Evolutionary conservation across 2,329 filamentous ascomycete genomes (phyloP).

Genomic region (Botryotinia narcissicola): DNA sequence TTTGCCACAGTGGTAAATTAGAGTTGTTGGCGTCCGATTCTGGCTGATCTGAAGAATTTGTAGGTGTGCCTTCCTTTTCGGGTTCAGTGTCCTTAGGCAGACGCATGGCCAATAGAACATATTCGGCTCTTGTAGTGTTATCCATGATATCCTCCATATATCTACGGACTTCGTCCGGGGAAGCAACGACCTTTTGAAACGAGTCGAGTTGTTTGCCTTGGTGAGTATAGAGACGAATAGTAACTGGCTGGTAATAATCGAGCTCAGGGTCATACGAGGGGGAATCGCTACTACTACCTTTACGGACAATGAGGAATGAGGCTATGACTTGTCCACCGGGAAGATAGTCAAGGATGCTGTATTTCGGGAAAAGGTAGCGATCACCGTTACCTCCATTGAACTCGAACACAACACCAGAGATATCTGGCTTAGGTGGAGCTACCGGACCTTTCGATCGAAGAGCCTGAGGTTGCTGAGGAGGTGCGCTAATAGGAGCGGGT

Average conservation of each 20-base stretch:
- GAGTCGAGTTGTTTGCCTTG: slow-evolving; percentile 59
- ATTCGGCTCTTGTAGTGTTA: slow-evolving; percentile 66
- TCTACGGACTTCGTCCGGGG: slow-evolving; percentile 58
- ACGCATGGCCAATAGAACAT: slow-evolving; percentile 65
- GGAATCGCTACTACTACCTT: slow-evolving; percentile 61
- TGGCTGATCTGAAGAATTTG: neutral
- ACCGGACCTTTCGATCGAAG: slow-evolving; percentile 60
- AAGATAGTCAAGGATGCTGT: slow-evolving; percentile 71
- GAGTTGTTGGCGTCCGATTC: slow-evolving; percentile 14
- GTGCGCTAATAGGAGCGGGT: slow-evolving; percentile 22
- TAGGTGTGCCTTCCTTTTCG: slow-evolving; percentile 21
- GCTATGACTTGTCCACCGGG: slow-evolving; percentile 62
- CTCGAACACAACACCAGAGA: slow-evolving; percentile 67
- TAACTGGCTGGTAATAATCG: slow-evolving; percentile 76
- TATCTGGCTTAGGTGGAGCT: slow-evolving; percentile 54
- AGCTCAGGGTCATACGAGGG: slow-evolving; percentile 60
- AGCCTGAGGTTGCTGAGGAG: slow-evolving; percentile 47
- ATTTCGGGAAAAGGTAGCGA: slow-evolving; percentile 74
- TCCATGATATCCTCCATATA: slow-evolving; percentile 72
- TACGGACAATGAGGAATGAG: slow-evolving; percentile 75
- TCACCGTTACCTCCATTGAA: slow-evolving; percentile 67
- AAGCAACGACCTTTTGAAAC: slow-evolving; percentile 59
- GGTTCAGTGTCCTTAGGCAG: slow-evolving; percentile 47
- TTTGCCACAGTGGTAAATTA: slow-evolving; percentile 31
- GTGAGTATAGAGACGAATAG: slow-evolving; percentile 55